Percentiles rank a stretch among this genome's conserved stretches.
phyloP scores from a whole-genome alignment of 805 yeast genomes.

The Candida oleophila region DNA sequence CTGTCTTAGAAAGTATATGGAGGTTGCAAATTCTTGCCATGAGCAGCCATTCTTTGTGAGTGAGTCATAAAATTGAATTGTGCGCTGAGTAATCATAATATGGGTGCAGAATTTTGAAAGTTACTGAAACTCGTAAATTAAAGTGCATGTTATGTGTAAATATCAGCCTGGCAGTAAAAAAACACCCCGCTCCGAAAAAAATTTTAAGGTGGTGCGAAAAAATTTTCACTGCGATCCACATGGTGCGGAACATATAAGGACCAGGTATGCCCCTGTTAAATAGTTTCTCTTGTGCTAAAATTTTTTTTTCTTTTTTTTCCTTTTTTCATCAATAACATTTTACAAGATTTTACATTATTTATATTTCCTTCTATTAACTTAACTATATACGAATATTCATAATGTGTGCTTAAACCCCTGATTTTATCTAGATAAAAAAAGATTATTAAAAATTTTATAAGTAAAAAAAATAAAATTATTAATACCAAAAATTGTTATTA shows the following conservation, averaged over 20 bases:
- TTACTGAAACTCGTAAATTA: background rate
- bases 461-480: constrained; percentile 15
- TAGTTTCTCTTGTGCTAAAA: background rate
- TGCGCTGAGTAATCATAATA: constrained; percentile 1
- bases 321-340: constrained; percentile 7
- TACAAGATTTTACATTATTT: constrained; percentile 10
- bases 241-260: constrained; percentile 4
- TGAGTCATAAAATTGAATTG: background rate
- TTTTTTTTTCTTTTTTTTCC: constrained; percentile 9
- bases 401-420: constrained; percentile 37
- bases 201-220: constrained; percentile 1
- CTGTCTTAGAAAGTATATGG: too few relatives aligned
- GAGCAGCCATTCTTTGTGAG: too few relatives aligned
- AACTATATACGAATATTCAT: constrained; percentile 10
- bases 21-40: too few relatives aligned
- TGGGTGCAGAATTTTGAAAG: background rate
- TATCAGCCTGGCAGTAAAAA: background rate
- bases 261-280: background rate
- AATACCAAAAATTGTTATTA: constrained; percentile 25
- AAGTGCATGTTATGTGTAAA: constrained; percentile 1
- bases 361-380: constrained; percentile 3
- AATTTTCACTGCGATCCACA: background rate
- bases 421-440: constrained; percentile 15
- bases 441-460: constrained; percentile 17
- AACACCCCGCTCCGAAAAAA: constrained; percentile 1